Evolutionary conservation across 2,329 filamentous ascomycete genomes (phyloP).

Genomic region (Aspergillus floridensis): DNA sequence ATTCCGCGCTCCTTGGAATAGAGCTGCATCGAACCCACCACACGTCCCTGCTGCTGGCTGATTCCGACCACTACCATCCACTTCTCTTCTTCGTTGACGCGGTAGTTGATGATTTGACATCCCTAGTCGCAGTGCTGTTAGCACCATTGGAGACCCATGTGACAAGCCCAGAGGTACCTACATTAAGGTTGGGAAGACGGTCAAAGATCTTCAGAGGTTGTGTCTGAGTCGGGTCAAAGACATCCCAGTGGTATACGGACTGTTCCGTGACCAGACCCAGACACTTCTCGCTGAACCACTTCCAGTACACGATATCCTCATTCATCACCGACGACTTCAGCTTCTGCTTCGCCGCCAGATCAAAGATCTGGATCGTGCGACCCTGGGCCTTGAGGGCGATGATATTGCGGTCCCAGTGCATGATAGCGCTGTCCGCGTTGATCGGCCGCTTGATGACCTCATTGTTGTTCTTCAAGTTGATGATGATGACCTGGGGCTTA

Average conservation of each 20-base stretch:
- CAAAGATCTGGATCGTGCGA: conserved; percentile 95
- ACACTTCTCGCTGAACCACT: conserved; percentile 90
- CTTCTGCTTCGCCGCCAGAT: conserved; percentile 88
- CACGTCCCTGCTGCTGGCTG: conserved; percentile 85
- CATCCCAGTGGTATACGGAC: conserved; percentile 95
- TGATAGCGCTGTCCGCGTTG: conserved; percentile 98
- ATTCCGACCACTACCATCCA: conserved; percentile 99
- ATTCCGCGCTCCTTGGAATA: conserved; percentile 96
- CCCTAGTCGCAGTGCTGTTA: conserved; percentile 53
- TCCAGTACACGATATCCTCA: conserved; percentile 98
- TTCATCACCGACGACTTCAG: conserved; percentile 95
- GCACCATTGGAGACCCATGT: neutral
- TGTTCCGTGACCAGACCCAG: conserved; percentile 88
- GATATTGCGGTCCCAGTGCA: conserved; percentile 96
- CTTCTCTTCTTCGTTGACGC: conserved; percentile 89
- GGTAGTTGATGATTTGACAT: conserved; percentile 99
- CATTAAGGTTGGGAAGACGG: conserved; percentile 82
- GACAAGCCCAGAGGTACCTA: conserved; percentile 47
- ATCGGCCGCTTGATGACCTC: conserved; percentile 92
- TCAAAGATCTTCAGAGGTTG: conserved; percentile 90
- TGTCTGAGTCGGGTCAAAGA: conserved; percentile 78
- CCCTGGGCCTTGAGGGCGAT: conserved; percentile 95
- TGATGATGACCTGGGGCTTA: conserved; percentile 90
- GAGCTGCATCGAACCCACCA: conserved; percentile 94
- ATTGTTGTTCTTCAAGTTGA: conserved; percentile 97